Base-by-base conservation (phyloP, 192 early-diverging fungal species). In the Mortierella alpina region DNA sequence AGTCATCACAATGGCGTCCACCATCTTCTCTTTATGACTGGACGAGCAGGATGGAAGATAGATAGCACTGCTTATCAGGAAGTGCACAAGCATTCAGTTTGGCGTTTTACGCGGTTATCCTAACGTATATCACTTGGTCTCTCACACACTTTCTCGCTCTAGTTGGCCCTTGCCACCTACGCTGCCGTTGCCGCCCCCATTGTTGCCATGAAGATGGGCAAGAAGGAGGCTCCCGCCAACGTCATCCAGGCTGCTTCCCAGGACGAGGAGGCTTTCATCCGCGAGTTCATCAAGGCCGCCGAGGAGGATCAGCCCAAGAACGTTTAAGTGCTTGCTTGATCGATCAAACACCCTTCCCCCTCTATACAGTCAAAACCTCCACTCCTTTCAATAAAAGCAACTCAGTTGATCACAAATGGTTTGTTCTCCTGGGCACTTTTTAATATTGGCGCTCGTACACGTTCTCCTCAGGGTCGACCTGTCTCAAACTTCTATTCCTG, bases 111-210 rank as follows among this genome's bases (percentile, higher is more conserved):
- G 5, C 17, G 50, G 23, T 13, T 41, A 23, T 13, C 7, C 57
- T 40, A 39, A 39, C 57, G 14, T 46, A 5, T 23, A 51, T 50
- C 46, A 9, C 17, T 20, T 12, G 13, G 15, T 49, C 31, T 63
- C 13, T 40, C 6, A 15, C 13, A 22, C 47, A 23, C 59, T 53
- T 40, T 59, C 40, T 17, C 14, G 20, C 57, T 23, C 48, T 70
- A 80, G 77, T 66, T 80, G 77, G 77, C 77, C 18, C 70, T 80
- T 64, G 77, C 77, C 77, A 80, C 77, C 70, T 80, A 80, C 55
- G 77, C 77, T 47, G 65, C 64, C 57, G 60, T 80, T 52, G 70
- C 64, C 20, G 54, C 77, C 39, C 77, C 77, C 46, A 54, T 72
- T 22, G 23, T 68, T 45, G 20, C 52, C 49, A 63, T 61, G 65